phyloP scores from a whole-genome alignment of 441 rosid species.

The Gossypium gossypioides region DNA sequence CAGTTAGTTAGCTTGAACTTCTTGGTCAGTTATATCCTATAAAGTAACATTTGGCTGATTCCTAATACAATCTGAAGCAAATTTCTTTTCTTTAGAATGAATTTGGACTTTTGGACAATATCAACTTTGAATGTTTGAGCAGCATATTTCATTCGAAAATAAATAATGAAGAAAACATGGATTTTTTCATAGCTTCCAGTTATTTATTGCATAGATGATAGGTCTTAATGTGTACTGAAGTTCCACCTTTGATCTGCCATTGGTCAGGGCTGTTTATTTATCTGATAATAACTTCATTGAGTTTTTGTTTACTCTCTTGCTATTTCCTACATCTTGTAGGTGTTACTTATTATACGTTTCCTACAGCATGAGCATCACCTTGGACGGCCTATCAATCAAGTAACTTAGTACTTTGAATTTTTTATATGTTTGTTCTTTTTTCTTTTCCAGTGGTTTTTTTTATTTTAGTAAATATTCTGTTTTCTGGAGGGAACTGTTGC shows the following conservation, averaged over 20 bases:
- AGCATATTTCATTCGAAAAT: background rate
- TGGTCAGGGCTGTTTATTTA: background rate
- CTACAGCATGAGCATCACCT: constrained; percentile 95
- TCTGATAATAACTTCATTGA: background rate
- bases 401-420: constrained; percentile 19
- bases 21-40: background rate
- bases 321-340: constrained; percentile 36
- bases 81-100: background rate
- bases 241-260: background rate
- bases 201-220: background rate
- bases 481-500: background rate
- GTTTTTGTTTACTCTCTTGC: background rate
- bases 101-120: background rate
- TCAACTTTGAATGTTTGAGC: background rate
- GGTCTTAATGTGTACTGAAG: background rate
- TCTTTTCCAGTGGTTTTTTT: background rate
- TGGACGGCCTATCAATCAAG: constrained; percentile 83
- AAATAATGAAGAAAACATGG: background rate
- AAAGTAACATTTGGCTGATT: background rate
- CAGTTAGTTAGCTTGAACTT: background rate
- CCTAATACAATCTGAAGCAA: background rate
- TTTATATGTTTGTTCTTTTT: background rate
- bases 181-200: background rate
- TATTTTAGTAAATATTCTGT: background rate
- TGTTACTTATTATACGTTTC: constrained; percentile 76